Evolutionary conservation across 1,284 basidiomycete species (phyloP), one percentile per base, ranked within the genome.

Genomic region (Ceraceosorus guamensis): DNA sequence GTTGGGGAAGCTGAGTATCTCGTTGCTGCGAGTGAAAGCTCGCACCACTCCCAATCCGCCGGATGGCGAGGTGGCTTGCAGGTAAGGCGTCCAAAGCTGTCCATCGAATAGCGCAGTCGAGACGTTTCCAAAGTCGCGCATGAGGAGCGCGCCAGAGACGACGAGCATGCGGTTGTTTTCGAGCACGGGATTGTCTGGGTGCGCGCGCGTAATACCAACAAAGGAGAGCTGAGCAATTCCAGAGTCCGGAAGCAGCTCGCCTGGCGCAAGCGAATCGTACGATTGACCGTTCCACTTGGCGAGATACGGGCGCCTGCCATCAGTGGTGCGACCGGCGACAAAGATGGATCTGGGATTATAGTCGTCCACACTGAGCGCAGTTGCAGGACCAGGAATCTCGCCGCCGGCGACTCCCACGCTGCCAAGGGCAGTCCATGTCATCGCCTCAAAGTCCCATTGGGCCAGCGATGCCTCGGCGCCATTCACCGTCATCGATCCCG

Each of bases 81-180:
- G 81, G 75, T 90, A 96, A 0, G 93, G 93, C 68, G 87, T 84
- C 77, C 90, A 87, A 2, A 76, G 81, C 59, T 84, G 78, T 2
- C 93, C 93, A 74, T 98, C 93, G 68, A 85, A 97, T 55, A 97
- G 79, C 5, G 87, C 88, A 6, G 88, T 83, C 43, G 64, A 66
- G 32, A 70, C 53, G 53, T 86, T 87, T 53, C 89, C 90, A 58
- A 85, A 85, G 1, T 82, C 80, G 0, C 83, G 78, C 18, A 83
- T 81, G 41, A 46, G 48, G 41, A 97, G 93, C 1, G 83, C 79
- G 1, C 93, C 93, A 34, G 91, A 90, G 35, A 95, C 83, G 80
- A 96, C 84, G 43, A 98, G 80, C 82, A 95, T 85, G 45, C 93
- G 85, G 78, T 98, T 88, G 18, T 83, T 77, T 76, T 95, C 84